phyloP scores from a whole-genome alignment of 176 grass and related monocot genomes.

The Phragmites australis region DNA sequence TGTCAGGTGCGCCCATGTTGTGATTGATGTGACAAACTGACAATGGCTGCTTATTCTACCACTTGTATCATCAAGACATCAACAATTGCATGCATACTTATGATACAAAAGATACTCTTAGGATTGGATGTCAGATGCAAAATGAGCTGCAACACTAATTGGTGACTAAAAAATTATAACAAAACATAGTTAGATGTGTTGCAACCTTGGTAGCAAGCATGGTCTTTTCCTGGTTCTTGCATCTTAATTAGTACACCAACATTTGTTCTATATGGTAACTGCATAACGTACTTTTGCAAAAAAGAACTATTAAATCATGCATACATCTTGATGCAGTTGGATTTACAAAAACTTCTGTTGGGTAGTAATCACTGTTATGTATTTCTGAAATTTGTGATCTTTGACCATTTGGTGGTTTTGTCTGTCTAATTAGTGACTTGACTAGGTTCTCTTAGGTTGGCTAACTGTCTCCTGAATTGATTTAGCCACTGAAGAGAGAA shows the following conservation, averaged over 20 bases:
- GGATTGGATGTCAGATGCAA: neutral
- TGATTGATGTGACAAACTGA: conserved; percentile 5
- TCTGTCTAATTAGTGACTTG: conserved; percentile 7
- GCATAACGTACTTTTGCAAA: neutral
- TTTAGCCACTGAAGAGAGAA: conserved; percentile 67
- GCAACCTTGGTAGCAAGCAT: neutral
- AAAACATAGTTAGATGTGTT: neutral
- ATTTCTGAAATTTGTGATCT: neutral
- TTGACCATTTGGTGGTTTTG: neutral
- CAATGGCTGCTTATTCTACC: neutral
- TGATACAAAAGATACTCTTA: neutral
- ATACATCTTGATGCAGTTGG: neutral
- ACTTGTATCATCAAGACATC: neutral
- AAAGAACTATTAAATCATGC: neutral
- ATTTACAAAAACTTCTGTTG: conserved; percentile 30
- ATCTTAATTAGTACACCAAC: neutral
- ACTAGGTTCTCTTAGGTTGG: conserved; percentile 14
- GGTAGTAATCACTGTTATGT: neutral
- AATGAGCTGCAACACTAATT: conserved; percentile 4
- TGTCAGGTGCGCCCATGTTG: conserved; percentile 47
- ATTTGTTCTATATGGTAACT: neutral
- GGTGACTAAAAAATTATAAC: neutral
- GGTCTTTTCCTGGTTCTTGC: neutral
- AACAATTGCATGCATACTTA: neutral
- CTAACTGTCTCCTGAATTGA: conserved; percentile 45